Percentiles rank a stretch among this genome's conserved stretches.
Evolutionary conservation across 768 basidiomycete genomes (phyloP).

Genomic region (Galerina marginata): DNA sequence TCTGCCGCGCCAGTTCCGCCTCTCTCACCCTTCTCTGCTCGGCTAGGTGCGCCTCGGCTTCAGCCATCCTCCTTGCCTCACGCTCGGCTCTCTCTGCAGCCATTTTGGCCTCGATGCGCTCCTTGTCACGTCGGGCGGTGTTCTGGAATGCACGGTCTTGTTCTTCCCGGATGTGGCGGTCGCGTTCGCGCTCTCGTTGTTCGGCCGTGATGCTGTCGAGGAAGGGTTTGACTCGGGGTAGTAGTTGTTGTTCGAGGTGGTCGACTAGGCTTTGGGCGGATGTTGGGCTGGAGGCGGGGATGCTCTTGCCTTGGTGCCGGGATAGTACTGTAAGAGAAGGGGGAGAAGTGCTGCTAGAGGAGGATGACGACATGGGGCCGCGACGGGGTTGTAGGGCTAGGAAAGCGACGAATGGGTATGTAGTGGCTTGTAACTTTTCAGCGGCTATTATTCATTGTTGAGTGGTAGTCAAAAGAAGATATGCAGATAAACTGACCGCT

Average conservation of each 20-base stretch:
- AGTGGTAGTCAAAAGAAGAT: slow-evolving; percentile 9
- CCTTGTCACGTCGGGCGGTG: slow-evolving; percentile 67
- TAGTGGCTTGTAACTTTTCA: slow-evolving; percentile 71
- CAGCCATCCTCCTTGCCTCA: slow-evolving; percentile 40
- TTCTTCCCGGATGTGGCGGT: slow-evolving; percentile 72
- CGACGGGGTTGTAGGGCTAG: slow-evolving; percentile 83
- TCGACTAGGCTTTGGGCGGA: slow-evolving; percentile 64
- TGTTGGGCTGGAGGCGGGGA: slow-evolving; percentile 52
- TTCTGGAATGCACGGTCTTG: slow-evolving; percentile 83
- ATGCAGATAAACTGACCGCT: slow-evolving; percentile 44
- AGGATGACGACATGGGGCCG: slow-evolving; percentile 40
- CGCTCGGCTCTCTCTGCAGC: slow-evolving; percentile 40
- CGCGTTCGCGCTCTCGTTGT: slow-evolving; percentile 52
- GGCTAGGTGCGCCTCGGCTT: slow-evolving; percentile 36
- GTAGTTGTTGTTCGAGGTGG: slow-evolving; percentile 72
- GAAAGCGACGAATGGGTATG: slow-evolving; percentile 94
- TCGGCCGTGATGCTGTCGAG: slow-evolving; percentile 64
- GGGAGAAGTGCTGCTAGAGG: slow-evolving; percentile 35
- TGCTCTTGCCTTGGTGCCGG: slow-evolving; percentile 75
- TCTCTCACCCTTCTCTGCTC: slow-evolving; percentile 22
- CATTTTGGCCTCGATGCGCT: slow-evolving; percentile 64
- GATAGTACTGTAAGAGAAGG: slow-evolving; percentile 82
- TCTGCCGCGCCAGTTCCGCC: slow-evolving; percentile 31
- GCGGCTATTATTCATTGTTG: slow-evolving; percentile 1
- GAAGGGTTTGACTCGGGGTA: slow-evolving; percentile 83